Conservation (phyloP, 2,329 filamentous ascomycete genomes). For the Exophiala phaeomuriformis region DNA sequence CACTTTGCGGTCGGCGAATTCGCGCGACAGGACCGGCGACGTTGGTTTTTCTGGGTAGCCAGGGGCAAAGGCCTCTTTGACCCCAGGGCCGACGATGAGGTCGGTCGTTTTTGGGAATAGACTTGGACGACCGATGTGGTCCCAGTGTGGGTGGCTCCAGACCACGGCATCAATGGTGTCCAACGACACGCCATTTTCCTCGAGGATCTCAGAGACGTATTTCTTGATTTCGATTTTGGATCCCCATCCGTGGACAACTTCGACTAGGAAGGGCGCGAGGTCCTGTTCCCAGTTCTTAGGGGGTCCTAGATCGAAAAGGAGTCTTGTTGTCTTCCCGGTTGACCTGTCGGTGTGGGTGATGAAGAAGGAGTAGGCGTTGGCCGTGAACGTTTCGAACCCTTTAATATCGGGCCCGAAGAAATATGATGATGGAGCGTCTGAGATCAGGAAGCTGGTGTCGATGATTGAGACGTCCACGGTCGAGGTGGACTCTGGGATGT, state of each 20-base stretch:
- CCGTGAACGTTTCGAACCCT: too few species aligned
- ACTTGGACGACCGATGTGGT: background rate
- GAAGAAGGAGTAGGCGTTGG: too few species aligned
- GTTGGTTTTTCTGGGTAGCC: constrained; percentile 40
- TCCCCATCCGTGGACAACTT: background rate
- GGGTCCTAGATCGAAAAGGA: constrained; percentile 36
- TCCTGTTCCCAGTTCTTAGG: constrained; percentile 18
- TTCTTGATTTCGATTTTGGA: constrained; percentile 16
- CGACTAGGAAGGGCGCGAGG: constrained; percentile 4
- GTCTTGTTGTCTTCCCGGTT: constrained; percentile 2
- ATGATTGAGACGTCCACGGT: too few species aligned
- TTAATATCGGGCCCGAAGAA: too few species aligned
- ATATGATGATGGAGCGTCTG: too few species aligned
- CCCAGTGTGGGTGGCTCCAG: background rate
- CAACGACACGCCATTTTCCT: constrained; percentile 16
- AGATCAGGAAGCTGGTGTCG: too few species aligned
- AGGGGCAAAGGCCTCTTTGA: constrained; percentile 42
- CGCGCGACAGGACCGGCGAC: constrained; percentile 19
- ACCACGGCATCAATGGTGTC: constrained; percentile 17
- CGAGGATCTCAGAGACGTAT: constrained; percentile 20
- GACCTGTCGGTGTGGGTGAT: too few species aligned
- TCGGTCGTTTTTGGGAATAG: constrained; percentile 32
- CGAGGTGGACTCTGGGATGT: too few species aligned
- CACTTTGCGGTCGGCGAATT: background rate
- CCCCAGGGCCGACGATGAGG: constrained; percentile 48